Base-by-base conservation (phyloP, 1,284 basidiomycete species). In the Irpex rosettiformis region DNA sequence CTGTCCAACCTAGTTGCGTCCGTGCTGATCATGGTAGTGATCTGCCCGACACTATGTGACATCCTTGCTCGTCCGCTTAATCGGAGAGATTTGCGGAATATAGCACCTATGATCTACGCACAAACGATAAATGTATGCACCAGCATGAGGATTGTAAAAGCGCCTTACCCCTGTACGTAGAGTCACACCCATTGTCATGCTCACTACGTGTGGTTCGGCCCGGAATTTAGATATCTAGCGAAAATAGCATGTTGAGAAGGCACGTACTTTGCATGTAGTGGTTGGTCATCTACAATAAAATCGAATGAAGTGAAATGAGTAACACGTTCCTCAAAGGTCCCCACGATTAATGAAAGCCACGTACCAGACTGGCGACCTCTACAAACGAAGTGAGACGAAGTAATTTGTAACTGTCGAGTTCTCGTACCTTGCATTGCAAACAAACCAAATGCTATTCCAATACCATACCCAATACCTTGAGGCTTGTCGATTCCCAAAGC, bases 61-160 rank as follows among this genome's bases (percentile, higher is more conserved):
- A 79, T 70, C 11, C 89, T 77, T 21, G 83, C 82, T 51, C 84
- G 81, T 8, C 85, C 85, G 29, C 84, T 88, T 5, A 93, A 75
- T 22, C 85, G 80, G 25, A 91, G 74, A 1, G 88, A 84, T 67
- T 91, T 89, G 25, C 85, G 79, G 70, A 90, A 90, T 57, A 93
- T 83, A 49, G 78, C 75, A 3, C 87, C 83, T 62, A 90, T 88
- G 52, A 90, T 61, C 81, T 84, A 62, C 10, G 64, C 55, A 13
- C 29, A 54, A 7, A 58, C 60, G 43, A 66, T 52, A 54, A 49
- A 52, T 48, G 22, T 48, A 60, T 30, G 54, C 29, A 13, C 1
- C 25, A 5, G 22, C 8, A 3, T 37, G 25, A n/a, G n/a, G n/a
- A n/a, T 18, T 10, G 40, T 25, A 47, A 29, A 11, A 52, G 13